phyloP scores from a whole-genome alignment of 2,329 filamentous ascomycete species.

The Phyllosticta citribraziliensis region DNA sequence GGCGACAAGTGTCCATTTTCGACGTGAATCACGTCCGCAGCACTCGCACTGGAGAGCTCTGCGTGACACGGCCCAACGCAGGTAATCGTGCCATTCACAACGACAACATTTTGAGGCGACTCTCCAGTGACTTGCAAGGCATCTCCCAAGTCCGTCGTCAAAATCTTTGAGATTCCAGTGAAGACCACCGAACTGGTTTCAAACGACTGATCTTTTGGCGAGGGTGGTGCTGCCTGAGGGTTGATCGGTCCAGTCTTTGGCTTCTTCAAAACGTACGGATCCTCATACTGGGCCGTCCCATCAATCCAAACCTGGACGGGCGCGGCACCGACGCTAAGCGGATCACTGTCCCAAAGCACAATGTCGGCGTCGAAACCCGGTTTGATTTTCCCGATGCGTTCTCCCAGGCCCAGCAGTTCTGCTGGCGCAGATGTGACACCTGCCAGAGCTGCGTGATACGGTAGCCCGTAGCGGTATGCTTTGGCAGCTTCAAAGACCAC shows the following conservation, averaged over 20 bases:
- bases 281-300: conserved; percentile 32
- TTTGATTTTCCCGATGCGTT: conserved; percentile 32
- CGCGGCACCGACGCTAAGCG: conserved; percentile 29
- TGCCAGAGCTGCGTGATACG: conserved; percentile 32
- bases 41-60: conserved; percentile 28
- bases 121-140: conserved; percentile 6
- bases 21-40: conserved; percentile 32
- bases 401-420: conserved; percentile 29
- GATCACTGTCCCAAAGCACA: conserved; percentile 35
- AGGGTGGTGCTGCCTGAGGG: conserved; percentile 33
- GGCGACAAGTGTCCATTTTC: conserved; percentile 51
- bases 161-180: conserved; percentile 45
- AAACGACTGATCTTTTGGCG: conserved; percentile 21
- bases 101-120: conserved; percentile 35
- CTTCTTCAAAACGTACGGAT: conserved; percentile 18
- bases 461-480: conserved; percentile 32
- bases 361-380: conserved; percentile 33
- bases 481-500: conserved; percentile 50
- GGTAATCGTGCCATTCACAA: conserved; percentile 44
- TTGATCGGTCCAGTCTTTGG: conserved; percentile 23
- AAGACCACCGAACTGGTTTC: conserved; percentile 40
- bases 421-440: conserved; percentile 32
- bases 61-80: conserved; percentile 47
- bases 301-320: conserved; percentile 36
- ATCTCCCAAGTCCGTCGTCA: conserved; percentile 38